A percentile compares a stretch with the other conserved stretches of the same genome.
Evolutionary conservation across 2,329 filamentous ascomycete species (phyloP).

Genomic region (Ophiocordyceps camponoti-leonardi): DNA sequence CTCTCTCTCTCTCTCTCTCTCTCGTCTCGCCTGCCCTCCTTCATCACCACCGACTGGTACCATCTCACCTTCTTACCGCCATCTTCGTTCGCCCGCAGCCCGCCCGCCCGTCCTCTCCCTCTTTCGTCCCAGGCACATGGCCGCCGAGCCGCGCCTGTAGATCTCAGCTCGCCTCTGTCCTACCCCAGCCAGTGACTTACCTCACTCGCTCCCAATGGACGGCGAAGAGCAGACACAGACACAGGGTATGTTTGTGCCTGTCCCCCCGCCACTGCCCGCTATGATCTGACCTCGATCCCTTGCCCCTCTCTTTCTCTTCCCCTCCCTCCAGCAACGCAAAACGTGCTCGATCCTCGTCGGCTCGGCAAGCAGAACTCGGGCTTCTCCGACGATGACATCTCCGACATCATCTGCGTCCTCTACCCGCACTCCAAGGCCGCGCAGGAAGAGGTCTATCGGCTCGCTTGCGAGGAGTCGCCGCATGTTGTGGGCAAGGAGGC

Average conservation of each 20-base stretch:
- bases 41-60: neutral
- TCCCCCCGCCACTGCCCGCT: too few species aligned
- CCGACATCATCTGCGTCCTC: slow-evolving; percentile 79
- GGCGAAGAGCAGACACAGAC: slow-evolving; percentile 25
- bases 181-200: neutral
- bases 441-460: slow-evolving; percentile 45
- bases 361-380: slow-evolving; percentile 67
- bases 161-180: neutral
- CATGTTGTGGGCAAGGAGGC: slow-evolving; percentile 32
- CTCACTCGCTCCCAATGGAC: slow-evolving; percentile 20
- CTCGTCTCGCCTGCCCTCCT: neutral
- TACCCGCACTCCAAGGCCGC: slow-evolving; percentile 62
- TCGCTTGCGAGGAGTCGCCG: slow-evolving; percentile 28
- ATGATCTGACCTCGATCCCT: neutral
- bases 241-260: slow-evolving; percentile 15
- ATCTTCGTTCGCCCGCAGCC: neutral
- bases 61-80: neutral
- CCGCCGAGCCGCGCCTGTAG: neutral
- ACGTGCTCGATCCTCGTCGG: slow-evolving; percentile 61
- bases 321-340: slow-evolving; percentile 7
- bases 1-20: neutral
- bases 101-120: neutral
- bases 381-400: slow-evolving; percentile 64
- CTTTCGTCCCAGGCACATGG: neutral
- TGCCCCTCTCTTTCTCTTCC: too few species aligned